These are phyloP conservation scores for Panicum miliaceum DNA, from an alignment of 176 grass and related monocot genomes.

Conservation along the genomic window DNA sequence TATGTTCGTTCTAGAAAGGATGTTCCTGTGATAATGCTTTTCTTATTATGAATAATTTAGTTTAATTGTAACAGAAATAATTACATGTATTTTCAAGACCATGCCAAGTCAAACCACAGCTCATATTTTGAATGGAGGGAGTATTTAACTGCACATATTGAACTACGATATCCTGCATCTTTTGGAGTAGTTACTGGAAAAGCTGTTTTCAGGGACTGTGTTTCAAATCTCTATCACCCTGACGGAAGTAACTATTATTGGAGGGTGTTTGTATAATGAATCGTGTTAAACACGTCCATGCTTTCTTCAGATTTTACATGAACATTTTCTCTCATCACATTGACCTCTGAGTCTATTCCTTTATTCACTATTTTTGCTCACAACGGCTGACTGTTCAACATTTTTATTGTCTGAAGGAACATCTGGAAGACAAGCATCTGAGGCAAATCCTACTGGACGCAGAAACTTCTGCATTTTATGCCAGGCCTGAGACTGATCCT, in stretches of 20 bases:
- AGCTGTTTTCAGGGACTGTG: background rate
- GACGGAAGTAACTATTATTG: background rate
- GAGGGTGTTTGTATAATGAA: background rate
- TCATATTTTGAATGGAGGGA: background rate
- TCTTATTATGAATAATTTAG: background rate
- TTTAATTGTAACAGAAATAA: background rate
- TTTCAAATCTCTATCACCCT: background rate
- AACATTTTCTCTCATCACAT: background rate
- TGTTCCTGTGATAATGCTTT: background rate
- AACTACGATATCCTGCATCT: background rate
- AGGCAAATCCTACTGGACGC: conserved; percentile 69
- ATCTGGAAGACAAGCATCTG: conserved; percentile 89
- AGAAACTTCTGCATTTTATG: conserved; percentile 52
- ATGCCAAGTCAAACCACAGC: background rate
- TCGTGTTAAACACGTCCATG: background rate
- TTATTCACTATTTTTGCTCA: background rate
- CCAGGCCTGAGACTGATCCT: conserved; percentile 46
- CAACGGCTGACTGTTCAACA: background rate
- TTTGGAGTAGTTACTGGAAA: background rate
- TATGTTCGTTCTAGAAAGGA: background rate
- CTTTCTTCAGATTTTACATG: conserved; percentile 13
- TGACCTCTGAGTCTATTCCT: conserved; percentile 5
- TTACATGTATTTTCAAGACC: background rate
- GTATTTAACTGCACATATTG: background rate
- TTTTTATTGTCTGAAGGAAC: conserved; percentile 55